A percentile compares a stretch with the other conserved stretches of the same genome.
Conservation (phyloP, 768 basidiomycete species). For the Boletus subparvulus region DNA sequence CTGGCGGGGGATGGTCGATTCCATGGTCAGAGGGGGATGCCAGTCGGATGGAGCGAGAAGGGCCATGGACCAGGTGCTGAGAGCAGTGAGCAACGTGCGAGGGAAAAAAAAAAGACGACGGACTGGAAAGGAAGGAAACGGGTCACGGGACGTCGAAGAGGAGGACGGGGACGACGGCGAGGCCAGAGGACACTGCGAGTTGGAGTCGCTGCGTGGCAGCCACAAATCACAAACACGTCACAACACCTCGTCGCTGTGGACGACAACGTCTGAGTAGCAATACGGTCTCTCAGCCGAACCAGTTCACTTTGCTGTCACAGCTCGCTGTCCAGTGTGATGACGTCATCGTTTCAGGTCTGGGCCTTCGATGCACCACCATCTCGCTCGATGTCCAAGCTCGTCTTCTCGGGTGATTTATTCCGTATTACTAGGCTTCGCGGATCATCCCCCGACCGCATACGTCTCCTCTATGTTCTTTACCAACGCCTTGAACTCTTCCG, state of each 20-base stretch:
- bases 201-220: constrained; percentile 8
- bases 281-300: too few relatives aligned
- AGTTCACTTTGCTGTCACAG: background rate
- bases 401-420: too few relatives aligned
- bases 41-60: constrained; percentile 78
- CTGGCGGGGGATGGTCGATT: constrained; percentile 52
- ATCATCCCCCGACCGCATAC: constrained; percentile 24
- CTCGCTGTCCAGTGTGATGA: background rate
- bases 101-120: background rate
- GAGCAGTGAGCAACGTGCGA: too few relatives aligned
- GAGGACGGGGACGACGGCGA: too few relatives aligned
- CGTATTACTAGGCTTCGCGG: too few relatives aligned
- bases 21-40: constrained; percentile 71
- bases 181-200: too few relatives aligned
- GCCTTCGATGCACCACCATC: too few relatives aligned
- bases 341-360: too few relatives aligned
- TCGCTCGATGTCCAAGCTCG: too few relatives aligned
- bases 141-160: background rate
- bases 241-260: constrained; percentile 11
- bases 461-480: constrained; percentile 39
- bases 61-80: constrained; percentile 55
- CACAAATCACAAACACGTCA: constrained; percentile 16
- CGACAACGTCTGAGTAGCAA: too few relatives aligned
- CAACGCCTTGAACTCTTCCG: constrained; percentile 40
- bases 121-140: background rate